Conservation (phyloP, 1,139 yeast genomes). For the Insectozyma bohioensis region DNA sequence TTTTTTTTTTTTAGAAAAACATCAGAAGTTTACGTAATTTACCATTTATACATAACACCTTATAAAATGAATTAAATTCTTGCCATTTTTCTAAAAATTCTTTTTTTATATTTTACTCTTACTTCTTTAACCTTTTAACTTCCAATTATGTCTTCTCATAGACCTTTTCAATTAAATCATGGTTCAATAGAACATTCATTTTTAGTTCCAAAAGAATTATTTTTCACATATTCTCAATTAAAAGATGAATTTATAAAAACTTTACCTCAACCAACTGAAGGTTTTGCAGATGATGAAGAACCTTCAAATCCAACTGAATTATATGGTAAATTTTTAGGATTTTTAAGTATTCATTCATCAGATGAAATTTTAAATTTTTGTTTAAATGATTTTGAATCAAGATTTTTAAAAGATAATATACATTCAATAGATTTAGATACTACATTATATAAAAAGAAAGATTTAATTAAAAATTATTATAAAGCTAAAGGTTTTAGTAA, state of each 20-base stretch:
- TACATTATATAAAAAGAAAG: constrained; percentile 66
- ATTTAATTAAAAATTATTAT: constrained; percentile 71
- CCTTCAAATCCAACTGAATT: constrained; percentile 89
- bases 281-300: constrained; percentile 82
- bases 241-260: constrained; percentile 80
- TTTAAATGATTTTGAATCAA: constrained; percentile 77
- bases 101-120: too few species aligned
- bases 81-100: too few species aligned
- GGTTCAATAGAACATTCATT: constrained; percentile 88
- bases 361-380: constrained; percentile 65
- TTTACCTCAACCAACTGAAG: constrained; percentile 81
- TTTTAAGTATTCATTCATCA: constrained; percentile 44
- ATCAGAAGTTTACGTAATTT: too few species aligned
- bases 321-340: constrained; percentile 81
- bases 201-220: constrained; percentile 79
- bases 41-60: constrained; percentile 1
- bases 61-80: too few species aligned
- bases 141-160: constrained; percentile 28
- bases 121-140: too few species aligned
- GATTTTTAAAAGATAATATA: constrained; percentile 70
- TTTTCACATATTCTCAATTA: constrained; percentile 81
- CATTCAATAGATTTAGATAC: constrained; percentile 70
- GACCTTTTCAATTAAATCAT: constrained; percentile 79
- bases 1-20: too few species aligned
- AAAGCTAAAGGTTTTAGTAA: constrained; percentile 39